Conservation (phyloP, 176 grass and related monocot species). For the Urochloa ruziziensis region DNA sequence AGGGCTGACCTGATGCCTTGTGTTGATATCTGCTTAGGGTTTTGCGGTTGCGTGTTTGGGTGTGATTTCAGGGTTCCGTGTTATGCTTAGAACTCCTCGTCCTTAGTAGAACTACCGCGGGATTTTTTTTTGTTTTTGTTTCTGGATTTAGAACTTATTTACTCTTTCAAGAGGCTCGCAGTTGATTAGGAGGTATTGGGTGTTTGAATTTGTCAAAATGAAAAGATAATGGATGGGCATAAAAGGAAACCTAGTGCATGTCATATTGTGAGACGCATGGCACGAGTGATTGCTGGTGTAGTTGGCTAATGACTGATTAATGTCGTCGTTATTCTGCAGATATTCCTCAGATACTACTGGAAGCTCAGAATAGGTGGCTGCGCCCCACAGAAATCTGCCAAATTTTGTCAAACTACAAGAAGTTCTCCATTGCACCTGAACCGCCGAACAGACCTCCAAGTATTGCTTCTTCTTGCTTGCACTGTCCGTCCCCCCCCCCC, state of each 20-base stretch:
- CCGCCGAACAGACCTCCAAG: slow-evolving; percentile 86
- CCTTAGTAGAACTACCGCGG: neutral
- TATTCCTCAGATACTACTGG: slow-evolving; percentile 87
- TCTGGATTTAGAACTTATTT: neutral
- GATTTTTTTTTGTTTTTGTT: neutral
- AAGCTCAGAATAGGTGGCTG: slow-evolving; percentile 89
- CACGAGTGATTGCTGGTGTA: neutral
- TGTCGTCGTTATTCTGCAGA: slow-evolving; percentile 53
- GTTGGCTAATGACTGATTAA: neutral
- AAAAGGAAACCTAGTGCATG: neutral
- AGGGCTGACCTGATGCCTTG: neutral
- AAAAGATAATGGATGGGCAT: neutral
- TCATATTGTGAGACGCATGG: neutral
- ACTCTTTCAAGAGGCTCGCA: neutral
- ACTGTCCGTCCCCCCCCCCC: too few species aligned
- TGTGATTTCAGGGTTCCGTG: slow-evolving; percentile 3
- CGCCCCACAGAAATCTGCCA: slow-evolving; percentile 95
- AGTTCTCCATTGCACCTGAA: slow-evolving; percentile 83
- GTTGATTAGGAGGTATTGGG: neutral
- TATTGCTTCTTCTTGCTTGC: slow-evolving; percentile 42
- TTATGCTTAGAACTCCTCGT: neutral
- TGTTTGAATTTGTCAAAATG: neutral
- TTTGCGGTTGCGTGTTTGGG: neutral
- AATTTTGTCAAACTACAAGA: slow-evolving; percentile 87
- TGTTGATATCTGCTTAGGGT: neutral